Evolutionary conservation across 495 filamentous ascomycete genomes (phyloP), one percentile per base, ranked within the genome.

Genomic region (Aspergillus bridgeri): DNA sequence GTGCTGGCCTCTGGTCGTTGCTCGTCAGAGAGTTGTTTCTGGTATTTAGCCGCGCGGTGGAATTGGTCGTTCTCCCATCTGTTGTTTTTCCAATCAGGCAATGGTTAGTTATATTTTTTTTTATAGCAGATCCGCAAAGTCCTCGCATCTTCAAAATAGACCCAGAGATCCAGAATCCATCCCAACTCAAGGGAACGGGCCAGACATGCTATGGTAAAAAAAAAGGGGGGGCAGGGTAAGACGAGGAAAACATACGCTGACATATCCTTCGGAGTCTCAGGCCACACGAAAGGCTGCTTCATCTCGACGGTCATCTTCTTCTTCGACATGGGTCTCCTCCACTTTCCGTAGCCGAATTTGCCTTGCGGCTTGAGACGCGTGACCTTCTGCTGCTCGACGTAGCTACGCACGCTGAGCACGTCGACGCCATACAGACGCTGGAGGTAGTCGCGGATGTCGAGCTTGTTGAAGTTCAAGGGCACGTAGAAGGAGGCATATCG

Each of bases 241-340:
- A 44, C n/a, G 29, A 49, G 20, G 42, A 44, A 43, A 60, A 80
- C 83, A 58, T 81, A 89, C 81, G 69, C 60, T 54, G 70, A 64
- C 53, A 79, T 73, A 62, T 88, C 80, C 61, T 79, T 71, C 19
- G 86, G 86, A 64, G 71, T 73, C 57, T 83, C 78, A 6, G 92
- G 92, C 85, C 89, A 96, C 56, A 86, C 83, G 79, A 97, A 96
- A 42, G 91, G 89, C 79, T 84, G 71, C 33, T 77, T 81, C 76
- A 97, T 81, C 77, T 96, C 88, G 48, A 92, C 89, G 24, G 87
- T 91, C 92, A 97, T 97, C 70, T 83, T 88, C 84, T 97, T 97
- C 60, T 86, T 79, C 33, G 83, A 77, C 55, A 77, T 72, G 23
- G 89, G 88, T 22, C 91, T 81, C 48, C 83, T 74, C 60, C 72